Evolutionary conservation across 2,329 filamentous ascomycete genomes (phyloP), one percentile per base, ranked within the genome.

Genomic region (Aspergillus tanneri): DNA sequence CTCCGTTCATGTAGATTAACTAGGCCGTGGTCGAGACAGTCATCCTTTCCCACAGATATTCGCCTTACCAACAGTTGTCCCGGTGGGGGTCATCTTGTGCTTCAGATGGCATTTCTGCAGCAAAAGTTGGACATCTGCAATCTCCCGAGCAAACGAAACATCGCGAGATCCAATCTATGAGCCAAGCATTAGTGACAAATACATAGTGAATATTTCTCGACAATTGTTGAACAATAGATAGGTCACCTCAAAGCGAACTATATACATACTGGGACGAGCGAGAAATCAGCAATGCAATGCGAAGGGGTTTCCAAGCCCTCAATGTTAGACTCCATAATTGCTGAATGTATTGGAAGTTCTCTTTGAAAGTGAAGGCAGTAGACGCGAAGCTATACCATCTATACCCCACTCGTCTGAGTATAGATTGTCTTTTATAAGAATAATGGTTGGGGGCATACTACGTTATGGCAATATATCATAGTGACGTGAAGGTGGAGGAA

Each of bases 11-110:
- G 27, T 25, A 39, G 42, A 3, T 10, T 11, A 38, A 27, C 82
- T n/a, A n/a, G n/a, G n/a, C n/a, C n/a, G n/a, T n/a, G n/a, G n/a
- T n/a, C n/a, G n/a, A n/a, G n/a, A n/a, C n/a, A n/a, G n/a, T n/a
- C n/a, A n/a, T n/a, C n/a, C n/a, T n/a, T n/a, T n/a, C n/a, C n/a
- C n/a, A n/a, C n/a, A n/a, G n/a, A n/a, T n/a, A n/a, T n/a, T n/a
- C n/a, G n/a, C n/a, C n/a, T 48, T 73, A 90, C 88, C 88, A 50
- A 96, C 79, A 0, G 89, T 95, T 0, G 90, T 96, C 9, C 91
- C 91, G 4, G 90, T 90, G 23, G 87, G 87, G 72, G 96, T 90
- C 88, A 96, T 91, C 30, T 80, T 83, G 64, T 88, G 90, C 55
- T 81, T 83, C 53, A 96, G 70, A 1, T 88, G 88, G 59, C 86